These are phyloP conservation scores for Kalmusia sp. DNA, from an alignment of 2,329 filamentous ascomycete species.

Conservation along the genomic window DNA sequence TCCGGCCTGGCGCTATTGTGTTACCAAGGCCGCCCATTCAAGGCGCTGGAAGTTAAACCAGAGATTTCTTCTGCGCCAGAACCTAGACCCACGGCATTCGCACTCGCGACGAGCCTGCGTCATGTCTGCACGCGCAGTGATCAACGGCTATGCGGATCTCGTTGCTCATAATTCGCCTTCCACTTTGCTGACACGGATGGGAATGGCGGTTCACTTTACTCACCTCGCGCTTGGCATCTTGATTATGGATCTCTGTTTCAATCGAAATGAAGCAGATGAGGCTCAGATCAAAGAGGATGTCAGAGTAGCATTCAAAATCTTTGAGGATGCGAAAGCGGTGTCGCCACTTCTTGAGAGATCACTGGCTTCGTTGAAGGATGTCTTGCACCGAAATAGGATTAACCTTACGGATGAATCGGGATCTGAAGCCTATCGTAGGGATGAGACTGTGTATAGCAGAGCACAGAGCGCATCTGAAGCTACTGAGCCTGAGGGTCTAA, in stretches of 20 bases:
- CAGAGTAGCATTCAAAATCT: constrained; percentile 3
- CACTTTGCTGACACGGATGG: constrained; percentile 7
- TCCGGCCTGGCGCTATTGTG: constrained; percentile 5
- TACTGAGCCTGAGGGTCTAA: no score
- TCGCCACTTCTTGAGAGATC: constrained; percentile 4
- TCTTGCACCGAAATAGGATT: constrained; percentile 5
- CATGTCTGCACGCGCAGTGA: constrained; percentile 8
- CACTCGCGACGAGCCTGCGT: constrained; percentile 10
- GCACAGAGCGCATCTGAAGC: not conserved
- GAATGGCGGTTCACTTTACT: constrained; percentile 12
- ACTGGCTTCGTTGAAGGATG: not conserved
- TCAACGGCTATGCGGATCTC: not conserved
- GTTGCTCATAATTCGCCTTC: not conserved
- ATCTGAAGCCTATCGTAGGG: not conserved
- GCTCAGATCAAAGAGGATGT: constrained; percentile 3
- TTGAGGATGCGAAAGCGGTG: not conserved
- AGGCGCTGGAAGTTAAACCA: constrained; percentile 13
- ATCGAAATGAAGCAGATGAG: not conserved
- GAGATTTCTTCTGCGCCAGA: constrained; percentile 9
- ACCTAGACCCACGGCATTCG: constrained; percentile 1
- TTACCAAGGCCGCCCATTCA: not conserved
- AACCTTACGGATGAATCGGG: not conserved
- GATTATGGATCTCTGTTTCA: constrained; percentile 12
- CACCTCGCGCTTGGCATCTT: constrained; percentile 9
- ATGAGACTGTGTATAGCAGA: no score